Evolutionary conservation across 176 grass and related monocot species (phyloP), one percentile per base, ranked within the genome.

Genomic region (Melocanna baccifera): DNA sequence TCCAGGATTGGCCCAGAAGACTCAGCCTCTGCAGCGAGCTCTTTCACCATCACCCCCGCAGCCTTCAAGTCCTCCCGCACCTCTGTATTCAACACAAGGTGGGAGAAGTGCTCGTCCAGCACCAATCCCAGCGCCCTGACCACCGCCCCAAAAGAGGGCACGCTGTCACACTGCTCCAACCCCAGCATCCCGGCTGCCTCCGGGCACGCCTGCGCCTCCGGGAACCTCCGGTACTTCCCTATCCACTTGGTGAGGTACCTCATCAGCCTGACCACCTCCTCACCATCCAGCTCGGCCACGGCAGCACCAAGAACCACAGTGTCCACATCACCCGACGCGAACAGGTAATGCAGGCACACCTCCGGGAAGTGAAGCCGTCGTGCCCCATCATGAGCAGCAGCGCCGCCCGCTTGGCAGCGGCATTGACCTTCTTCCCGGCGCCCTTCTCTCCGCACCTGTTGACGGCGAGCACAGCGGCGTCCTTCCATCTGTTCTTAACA

Each of bases 171-270:
- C 66, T 62, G 87, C 42, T 88, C 90, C 20, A 95, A 28, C 62
- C 80, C 64, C 9, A 85, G 67, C 32, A 87, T 69, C 1, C 42
- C 81, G 11, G 12, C 62, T 0, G 77, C 80, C 65, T 89, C 78
- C 0, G 76, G 69, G 59, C 55, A 86, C 5, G 72, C 42, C 51
- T 75, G 29, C 4, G 84, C 88, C 46, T 92, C 84, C 0, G 86
- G 86, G 37, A 89, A 94, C 57, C 80, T 89, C 84, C 26, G 15
- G 43, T 94, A 94, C 85, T 95, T 98, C 0, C 28, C 80, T 36
- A 98, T 43, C 96, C 91, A 98, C 87, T 92, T 98, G 76, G 86
- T 59, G 32, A 95, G 88, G 36, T 98, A 98, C 34, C 68, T 88
- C 58, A 98, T 34, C 29, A 98, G 64, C 79, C 48, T 20, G 2